Conservation (phyloP, 2,329 filamentous ascomycete genomes). For the Pseudogymnoascus destructans region DNA sequence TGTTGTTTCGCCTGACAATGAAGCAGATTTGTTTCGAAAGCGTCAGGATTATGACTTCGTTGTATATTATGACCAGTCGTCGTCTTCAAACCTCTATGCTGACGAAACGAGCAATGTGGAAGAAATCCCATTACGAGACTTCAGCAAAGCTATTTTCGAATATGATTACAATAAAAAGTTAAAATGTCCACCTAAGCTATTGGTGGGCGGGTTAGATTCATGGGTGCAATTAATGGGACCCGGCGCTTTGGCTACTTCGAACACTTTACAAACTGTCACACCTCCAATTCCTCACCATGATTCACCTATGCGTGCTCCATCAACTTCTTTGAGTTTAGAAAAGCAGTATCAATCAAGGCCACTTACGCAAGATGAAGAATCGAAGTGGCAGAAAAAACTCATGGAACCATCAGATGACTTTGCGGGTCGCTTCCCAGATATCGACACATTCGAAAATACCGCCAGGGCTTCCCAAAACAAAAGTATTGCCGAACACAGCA, state of each 20-base stretch:
- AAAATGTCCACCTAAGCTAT: conserved; percentile 58
- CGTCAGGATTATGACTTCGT: conserved; percentile 71
- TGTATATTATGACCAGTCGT: conserved; percentile 74
- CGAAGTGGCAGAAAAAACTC: conserved; percentile 65
- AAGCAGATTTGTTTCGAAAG: conserved; percentile 59
- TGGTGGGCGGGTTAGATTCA: conserved; percentile 71
- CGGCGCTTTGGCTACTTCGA: conserved; percentile 36
- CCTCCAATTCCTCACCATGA: conserved; percentile 3
- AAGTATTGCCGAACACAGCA: conserved; percentile 42
- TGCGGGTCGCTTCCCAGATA: conserved; percentile 62
- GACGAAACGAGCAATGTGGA: conserved; percentile 32
- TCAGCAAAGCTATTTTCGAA: conserved; percentile 69
- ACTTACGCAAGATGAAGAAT: conserved; percentile 68
- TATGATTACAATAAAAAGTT: conserved; percentile 72
- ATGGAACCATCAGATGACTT: conserved; percentile 71
- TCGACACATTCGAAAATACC: conserved; percentile 28
- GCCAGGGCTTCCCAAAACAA: conserved; percentile 36
- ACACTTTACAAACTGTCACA: conserved; percentile 27
- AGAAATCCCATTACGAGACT: conserved; percentile 47
- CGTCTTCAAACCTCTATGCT: conserved; percentile 27
- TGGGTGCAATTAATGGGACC: conserved; percentile 74
- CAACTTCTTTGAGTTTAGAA: conserved; percentile 9
- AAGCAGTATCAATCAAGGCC: conserved; percentile 43
- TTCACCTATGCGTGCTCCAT: conserved; percentile 2
- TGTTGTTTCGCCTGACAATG: conserved; percentile 57